Percentiles rank a stretch among this genome's conserved stretches.
phyloP scores from a whole-genome alignment of 2,329 filamentous ascomycete species.

The Penicillium sp. region DNA sequence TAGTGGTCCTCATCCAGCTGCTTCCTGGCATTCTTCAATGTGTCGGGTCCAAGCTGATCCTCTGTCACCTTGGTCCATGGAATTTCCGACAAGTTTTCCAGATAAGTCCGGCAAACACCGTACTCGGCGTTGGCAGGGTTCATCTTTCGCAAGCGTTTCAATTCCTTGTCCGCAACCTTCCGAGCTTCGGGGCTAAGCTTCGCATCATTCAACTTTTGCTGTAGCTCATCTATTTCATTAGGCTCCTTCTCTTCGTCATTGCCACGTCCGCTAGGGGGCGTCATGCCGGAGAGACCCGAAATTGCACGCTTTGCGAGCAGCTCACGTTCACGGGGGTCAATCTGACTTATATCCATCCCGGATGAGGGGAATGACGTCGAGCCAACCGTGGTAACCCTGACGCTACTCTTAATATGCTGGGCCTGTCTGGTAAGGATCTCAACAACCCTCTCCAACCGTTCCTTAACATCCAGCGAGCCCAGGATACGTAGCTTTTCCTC shows the following conservation, averaged over 20 bases:
- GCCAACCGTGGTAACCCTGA: constrained; percentile 77
- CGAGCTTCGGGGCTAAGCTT: constrained; percentile 77
- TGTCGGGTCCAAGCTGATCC: constrained; percentile 79
- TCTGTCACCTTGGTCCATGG: constrained; percentile 85
- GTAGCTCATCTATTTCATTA: constrained; percentile 87
- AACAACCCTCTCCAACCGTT: constrained; percentile 75
- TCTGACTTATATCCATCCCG: constrained; percentile 54
- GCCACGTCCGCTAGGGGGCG: constrained; percentile 46
- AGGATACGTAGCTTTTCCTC: constrained; percentile 89
- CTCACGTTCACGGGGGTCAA: constrained; percentile 49
- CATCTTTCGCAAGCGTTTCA: constrained; percentile 90
- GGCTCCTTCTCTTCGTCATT: constrained; percentile 71
- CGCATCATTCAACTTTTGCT: constrained; percentile 80
- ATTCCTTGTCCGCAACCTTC: constrained; percentile 85
- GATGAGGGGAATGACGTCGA: constrained; percentile 63
- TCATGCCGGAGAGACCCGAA: constrained; percentile 40
- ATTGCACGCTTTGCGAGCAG: constrained; percentile 45
- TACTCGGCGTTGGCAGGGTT: constrained; percentile 95
- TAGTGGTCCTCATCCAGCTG: constrained; percentile 97
- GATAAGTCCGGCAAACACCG: constrained; percentile 85
- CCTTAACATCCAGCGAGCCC: constrained; percentile 73
- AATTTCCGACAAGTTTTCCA: constrained; percentile 91
- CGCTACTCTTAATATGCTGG: constrained; percentile 76
- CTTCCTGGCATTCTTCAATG: constrained; percentile 73
- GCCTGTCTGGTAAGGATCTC: constrained; percentile 82